Evolutionary conservation across 345 rosid species (phyloP).

Genomic region (Bruguiera sexangula): DNA sequence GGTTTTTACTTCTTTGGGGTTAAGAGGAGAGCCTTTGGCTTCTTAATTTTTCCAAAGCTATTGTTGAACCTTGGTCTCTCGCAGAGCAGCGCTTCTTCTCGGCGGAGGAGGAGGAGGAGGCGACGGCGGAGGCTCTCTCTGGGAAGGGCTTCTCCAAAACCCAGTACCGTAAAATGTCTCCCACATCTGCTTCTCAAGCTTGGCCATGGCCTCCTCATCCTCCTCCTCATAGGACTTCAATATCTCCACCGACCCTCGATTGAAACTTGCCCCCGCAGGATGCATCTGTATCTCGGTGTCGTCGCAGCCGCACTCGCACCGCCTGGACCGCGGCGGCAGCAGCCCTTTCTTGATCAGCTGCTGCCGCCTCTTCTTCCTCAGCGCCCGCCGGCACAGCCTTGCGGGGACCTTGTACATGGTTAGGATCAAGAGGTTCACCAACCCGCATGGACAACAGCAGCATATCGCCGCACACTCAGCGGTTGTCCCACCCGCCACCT

Average conservation of each 20-base stretch:
- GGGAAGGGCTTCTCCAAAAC: constrained; percentile 57
- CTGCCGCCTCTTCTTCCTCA: constrained; percentile 31
- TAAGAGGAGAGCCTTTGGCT: too few species aligned
- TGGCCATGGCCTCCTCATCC: constrained; percentile 21
- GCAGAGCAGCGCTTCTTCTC: too few species aligned
- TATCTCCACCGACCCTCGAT: constrained; percentile 8
- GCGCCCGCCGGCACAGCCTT: constrained; percentile 39
- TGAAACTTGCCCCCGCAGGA: background rate
- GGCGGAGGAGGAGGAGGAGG: too few species aligned
- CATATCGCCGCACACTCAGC: constrained; percentile 48
- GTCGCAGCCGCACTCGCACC: constrained; percentile 26
- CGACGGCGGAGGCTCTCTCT: constrained; percentile 25
- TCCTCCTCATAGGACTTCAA: constrained; percentile 13
- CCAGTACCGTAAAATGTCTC: constrained; percentile 45
- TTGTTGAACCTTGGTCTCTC: too few species aligned
- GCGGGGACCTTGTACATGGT: constrained; percentile 41
- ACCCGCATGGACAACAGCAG: constrained; percentile 48
- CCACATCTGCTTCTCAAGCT: constrained; percentile 51
- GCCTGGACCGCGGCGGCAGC: constrained; percentile 14
- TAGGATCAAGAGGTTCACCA: constrained; percentile 33
- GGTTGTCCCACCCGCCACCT: constrained; percentile 42
- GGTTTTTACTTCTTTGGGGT: too few species aligned
- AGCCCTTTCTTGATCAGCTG: constrained; percentile 36
- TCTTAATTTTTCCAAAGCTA: too few species aligned
- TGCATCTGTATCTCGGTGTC: constrained; percentile 27